These are phyloP conservation scores for Basidiobolus meristosporus DNA, from an alignment of 371 early-diverging fungal species.

Conservation along the genomic window DNA sequence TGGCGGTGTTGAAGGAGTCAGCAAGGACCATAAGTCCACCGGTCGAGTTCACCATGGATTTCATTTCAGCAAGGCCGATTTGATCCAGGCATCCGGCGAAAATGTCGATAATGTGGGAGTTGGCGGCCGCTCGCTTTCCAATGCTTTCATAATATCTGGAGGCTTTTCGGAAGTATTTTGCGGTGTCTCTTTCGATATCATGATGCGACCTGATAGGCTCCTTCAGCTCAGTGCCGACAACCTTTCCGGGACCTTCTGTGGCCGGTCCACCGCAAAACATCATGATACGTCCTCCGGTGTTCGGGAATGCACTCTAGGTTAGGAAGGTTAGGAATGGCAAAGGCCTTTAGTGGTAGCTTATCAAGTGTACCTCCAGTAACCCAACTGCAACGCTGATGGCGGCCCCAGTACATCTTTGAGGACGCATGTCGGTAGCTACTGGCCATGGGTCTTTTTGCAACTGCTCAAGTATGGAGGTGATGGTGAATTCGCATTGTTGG, in stretches of 20 bases:
- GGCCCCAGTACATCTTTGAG: conserved; percentile 94
- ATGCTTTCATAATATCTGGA: conserved; percentile 85
- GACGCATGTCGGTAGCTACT: conserved; percentile 81
- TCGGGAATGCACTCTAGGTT: conserved; percentile 64
- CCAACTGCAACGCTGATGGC: conserved; percentile 94
- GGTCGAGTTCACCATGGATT: conserved; percentile 75
- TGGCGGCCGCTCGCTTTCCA: conserved; percentile 70
- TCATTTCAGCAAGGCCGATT: conserved; percentile 96
- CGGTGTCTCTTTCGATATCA: conserved; percentile 90
- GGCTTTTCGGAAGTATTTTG: conserved; percentile 84
- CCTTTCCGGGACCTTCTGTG: conserved; percentile 96
- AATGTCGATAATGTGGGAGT: conserved; percentile 76
- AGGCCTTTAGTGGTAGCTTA: too few relatives aligned
- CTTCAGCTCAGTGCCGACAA: conserved; percentile 85
- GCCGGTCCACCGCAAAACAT: conserved; percentile 96
- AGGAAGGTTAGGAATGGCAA: too few relatives aligned
- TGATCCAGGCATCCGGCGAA: conserved; percentile 90
- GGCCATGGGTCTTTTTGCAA: conserved; percentile 99
- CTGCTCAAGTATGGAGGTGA: conserved; percentile 87
- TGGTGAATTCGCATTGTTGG: conserved; percentile 84
- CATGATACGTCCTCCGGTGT: conserved; percentile 90
- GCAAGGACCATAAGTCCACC: conserved; percentile 94
- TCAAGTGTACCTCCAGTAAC: conserved; percentile 53
- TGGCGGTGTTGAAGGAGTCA: conserved; percentile 88
- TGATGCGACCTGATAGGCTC: conserved; percentile 95